Evolutionary conservation across 495 filamentous ascomycete species (phyloP).

Genomic region (Trichoderma gamsii): DNA sequence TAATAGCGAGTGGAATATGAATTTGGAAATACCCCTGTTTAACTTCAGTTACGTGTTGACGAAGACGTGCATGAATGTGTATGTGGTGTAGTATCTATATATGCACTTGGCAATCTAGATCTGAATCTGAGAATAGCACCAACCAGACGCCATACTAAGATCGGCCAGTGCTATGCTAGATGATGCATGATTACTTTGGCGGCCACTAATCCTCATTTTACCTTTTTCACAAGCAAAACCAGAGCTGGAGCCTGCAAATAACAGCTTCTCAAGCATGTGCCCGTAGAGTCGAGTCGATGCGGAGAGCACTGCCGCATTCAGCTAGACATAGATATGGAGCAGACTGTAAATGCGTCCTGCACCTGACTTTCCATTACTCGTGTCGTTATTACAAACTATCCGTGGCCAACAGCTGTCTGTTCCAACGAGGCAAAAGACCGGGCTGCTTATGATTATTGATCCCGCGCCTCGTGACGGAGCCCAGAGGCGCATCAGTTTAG

Average conservation of each 20-base stretch:
- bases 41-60: neutral
- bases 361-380: too few relatives aligned
- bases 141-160: neutral
- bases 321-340: neutral
- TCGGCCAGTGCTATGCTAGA: neutral
- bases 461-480: conserved; percentile 1
- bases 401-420: too few relatives aligned
- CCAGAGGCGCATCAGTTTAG: neutral
- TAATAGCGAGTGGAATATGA: neutral
- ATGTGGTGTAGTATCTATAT: too few relatives aligned
- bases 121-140: neutral
- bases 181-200: neutral
- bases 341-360: neutral
- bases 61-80: neutral
- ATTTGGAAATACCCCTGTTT: neutral
- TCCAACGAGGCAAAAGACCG: too few relatives aligned
- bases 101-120: neutral
- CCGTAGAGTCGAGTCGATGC: neutral
- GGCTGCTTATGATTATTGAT: neutral
- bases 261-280: neutral
- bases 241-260: neutral
- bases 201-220: neutral
- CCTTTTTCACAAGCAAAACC: neutral
- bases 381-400: too few relatives aligned
- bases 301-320: neutral